Percentiles rank a stretch among this genome's conserved stretches.
Conservation (phyloP, 352 stramenopile species). For the Pythium vanterpoolii region DNA sequence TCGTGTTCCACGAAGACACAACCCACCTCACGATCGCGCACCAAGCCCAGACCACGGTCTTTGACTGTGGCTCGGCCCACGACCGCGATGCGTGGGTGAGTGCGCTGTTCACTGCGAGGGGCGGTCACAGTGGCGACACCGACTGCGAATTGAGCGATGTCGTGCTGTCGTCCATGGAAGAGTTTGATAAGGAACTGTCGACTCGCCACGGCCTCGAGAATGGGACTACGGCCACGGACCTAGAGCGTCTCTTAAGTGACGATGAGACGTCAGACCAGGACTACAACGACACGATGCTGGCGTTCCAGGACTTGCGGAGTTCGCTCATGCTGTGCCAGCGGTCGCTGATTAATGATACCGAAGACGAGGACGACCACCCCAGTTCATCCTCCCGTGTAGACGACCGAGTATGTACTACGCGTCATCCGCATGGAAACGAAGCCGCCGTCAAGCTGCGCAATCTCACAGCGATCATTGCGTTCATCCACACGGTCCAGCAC, state of each 20-base stretch:
- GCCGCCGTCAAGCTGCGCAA: conserved; percentile 35
- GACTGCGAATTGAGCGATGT: conserved; percentile 43
- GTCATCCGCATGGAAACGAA: conserved; percentile 17
- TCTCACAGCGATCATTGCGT: conserved; percentile 36
- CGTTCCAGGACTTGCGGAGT: conserved; percentile 55
- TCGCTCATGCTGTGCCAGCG: conserved; percentile 56
- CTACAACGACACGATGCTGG: conserved; percentile 53
- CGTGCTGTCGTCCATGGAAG: conserved; percentile 37
- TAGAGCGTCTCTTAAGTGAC: conserved; percentile 22
- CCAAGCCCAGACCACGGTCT: conserved; percentile 37
- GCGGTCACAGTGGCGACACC: conserved; percentile 30
- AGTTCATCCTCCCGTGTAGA: too few relatives aligned
- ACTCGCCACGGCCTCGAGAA: conserved; percentile 1
- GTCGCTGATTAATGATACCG: conserved; percentile 39
- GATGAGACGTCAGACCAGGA: conserved; percentile 29
- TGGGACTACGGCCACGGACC: conserved; percentile 5
- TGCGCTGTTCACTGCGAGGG: conserved; percentile 46
- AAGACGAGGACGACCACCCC: conserved; percentile 18
- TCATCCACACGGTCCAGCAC: conserved; percentile 50
- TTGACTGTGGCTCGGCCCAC: conserved; percentile 45
- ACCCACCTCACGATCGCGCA: conserved; percentile 50
- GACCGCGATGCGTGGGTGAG: conserved; percentile 62
- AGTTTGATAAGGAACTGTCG: conserved; percentile 27
- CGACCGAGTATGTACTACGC: not conserved
- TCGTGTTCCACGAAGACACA: conserved; percentile 63